phyloP scores from a whole-genome alignment of 495 filamentous ascomycete species.

The Aspergillus affinis region DNA sequence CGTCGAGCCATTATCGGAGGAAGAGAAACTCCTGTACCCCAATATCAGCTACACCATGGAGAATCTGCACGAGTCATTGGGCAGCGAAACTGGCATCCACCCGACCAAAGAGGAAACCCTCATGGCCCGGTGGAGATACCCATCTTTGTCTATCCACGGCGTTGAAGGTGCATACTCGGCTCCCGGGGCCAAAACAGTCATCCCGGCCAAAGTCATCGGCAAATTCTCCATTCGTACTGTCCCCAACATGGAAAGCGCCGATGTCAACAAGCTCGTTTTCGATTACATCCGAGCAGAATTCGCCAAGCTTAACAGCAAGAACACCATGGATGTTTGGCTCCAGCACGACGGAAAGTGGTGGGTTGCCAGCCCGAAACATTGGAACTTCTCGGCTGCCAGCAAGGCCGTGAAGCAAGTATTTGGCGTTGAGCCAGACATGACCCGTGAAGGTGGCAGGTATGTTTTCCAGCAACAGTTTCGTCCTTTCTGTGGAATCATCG shows the following conservation, averaged over 20 bases:
- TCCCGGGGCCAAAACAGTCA: conserved; percentile 95
- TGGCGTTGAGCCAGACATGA: conserved; percentile 90
- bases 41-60: conserved; percentile 93
- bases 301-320: conserved; percentile 83
- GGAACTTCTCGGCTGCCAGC: conserved; percentile 92
- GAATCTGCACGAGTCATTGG: conserved; percentile 86
- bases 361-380: conserved; percentile 94
- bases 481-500: background rate
- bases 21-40: conserved; percentile 82
- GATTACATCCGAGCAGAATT: conserved; percentile 77
- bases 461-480: conserved; percentile 19
- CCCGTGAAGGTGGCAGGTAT: conserved; percentile 88
- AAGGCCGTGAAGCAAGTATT: conserved; percentile 94
- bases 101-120: conserved; percentile 82
- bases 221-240: conserved; percentile 99
- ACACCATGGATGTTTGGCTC: conserved; percentile 74
- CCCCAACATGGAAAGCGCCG: conserved; percentile 91
- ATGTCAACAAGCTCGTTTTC: conserved; percentile 81
- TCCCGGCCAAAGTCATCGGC: conserved; percentile 93
- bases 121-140: conserved; percentile 94
- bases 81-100: conserved; percentile 80
- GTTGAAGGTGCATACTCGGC: conserved; percentile 94
- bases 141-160: conserved; percentile 93
- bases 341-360: conserved; percentile 97
- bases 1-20: conserved; percentile 80